Conservation (phyloP, 2,329 filamentous ascomycete genomes). For the Arthrobotrys conoides region DNA sequence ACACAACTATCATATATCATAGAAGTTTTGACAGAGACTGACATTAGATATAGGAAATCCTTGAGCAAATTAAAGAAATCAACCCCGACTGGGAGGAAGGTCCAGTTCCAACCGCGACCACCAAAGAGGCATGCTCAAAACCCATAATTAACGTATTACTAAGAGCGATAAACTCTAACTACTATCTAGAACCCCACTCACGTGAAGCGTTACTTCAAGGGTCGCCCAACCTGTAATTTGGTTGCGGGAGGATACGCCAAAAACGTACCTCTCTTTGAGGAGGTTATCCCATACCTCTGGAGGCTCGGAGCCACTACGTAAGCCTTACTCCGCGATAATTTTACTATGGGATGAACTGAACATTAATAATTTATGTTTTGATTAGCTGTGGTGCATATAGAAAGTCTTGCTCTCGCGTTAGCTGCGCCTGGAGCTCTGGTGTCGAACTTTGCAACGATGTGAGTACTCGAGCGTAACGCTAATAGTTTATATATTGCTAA, state of each 20-base stretch:
- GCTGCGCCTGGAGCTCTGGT: neutral
- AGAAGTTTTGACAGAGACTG: neutral
- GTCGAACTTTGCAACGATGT: constrained; percentile 28
- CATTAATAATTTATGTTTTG: neutral
- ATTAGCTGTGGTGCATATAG: constrained; percentile 6
- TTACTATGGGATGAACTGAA: neutral
- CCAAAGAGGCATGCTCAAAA: neutral
- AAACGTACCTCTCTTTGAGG: neutral
- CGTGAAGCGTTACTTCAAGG: constrained; percentile 2
- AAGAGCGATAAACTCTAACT: no score
- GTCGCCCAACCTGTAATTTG: neutral
- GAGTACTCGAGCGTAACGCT: neutral
- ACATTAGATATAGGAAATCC: neutral
- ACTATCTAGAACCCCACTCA: neutral
- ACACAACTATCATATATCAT: neutral
- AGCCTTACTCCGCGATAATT: neutral
- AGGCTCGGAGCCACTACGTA: neutral
- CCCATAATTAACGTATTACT: neutral
- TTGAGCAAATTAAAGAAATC: constrained; percentile 6
- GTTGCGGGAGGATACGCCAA: neutral
- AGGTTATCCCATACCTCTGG: constrained; percentile 4
- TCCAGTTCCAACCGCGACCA: neutral
- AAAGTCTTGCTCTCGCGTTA: constrained; percentile 1
- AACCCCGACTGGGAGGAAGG: constrained; percentile 1
- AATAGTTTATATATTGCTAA: neutral